Evolutionary conservation across 2,329 filamentous ascomycete genomes (phyloP), one percentile per base, ranked within the genome.

Genomic region (Penicillium glabrum): DNA sequence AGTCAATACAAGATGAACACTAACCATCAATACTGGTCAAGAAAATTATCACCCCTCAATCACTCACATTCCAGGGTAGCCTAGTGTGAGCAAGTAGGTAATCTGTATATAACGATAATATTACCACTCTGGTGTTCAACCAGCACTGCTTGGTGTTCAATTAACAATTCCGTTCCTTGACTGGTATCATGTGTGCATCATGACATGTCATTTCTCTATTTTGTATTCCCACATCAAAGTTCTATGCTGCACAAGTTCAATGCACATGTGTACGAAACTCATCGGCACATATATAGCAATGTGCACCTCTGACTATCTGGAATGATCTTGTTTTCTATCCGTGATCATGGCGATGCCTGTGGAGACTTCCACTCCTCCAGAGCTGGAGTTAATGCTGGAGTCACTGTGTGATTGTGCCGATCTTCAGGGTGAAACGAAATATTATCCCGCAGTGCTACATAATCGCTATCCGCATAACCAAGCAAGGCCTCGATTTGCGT

Each of bases 391-490:
- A 63, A 60, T 24, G 61, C 54, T 13, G 63, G 61, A 9, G 60
- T 64, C 16, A 16, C 51, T 1, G 63, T 47, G 39, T 58, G 64
- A 35, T 45, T 61, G 47, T 54, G 44, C 9, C 48, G 50, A 35
- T 69, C 66, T 14, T 71, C 67, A 2, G 60, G 59, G 39, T 66
- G 67, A 44, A 89, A 86, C 45, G 90, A 91, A 60, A 97, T 88
- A 66, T 96, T 93, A 73, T 96, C 91, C 61, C 92, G 82, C 68
- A 95, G 81, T 10, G 92, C 93, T 41, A 98, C 89, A 76, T 98
- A 97, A 76, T 98, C 92, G 69, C 89, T 96, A 72, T 97, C 93
- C 21, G 91, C 91, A 75, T 97, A 99, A 3, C 93, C 95, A 31
- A 99, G 78, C 45, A 95, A 79, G 10, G 83, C 82, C 47, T 87